Evolutionary conservation across 108 stramenopile genomes (phyloP), one percentile per base, ranked within the genome.

Genomic region (Cyclotella cryptica): DNA sequence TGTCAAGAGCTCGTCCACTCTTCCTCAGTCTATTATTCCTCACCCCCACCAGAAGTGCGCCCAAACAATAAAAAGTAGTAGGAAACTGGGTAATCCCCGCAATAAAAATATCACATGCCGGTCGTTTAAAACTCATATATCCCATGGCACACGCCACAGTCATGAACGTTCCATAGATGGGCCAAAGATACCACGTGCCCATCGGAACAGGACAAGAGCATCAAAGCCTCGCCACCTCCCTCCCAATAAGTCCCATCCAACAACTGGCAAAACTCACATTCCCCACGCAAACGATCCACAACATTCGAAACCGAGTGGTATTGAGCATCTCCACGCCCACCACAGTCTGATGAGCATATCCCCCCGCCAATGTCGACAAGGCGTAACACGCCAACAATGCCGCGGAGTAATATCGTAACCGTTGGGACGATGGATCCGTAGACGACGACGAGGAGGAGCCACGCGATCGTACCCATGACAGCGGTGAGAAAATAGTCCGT

Each of bases 31-130:
- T n/a, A 6, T 19, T 19, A 19, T 19, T 19, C 19, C 52, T 53
- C 18, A 19, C 52, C n/a, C 69, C 35, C 52, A 53, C 19, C 7
- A 53, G 15, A 7, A 84, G 45, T 12, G 72, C 78, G 28, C 24
- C 30, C 24, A 81, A 21, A 55, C 80, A 76, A 59, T 94, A 97
- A 53, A 86, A 72, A 0, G 93, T 97, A 17, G 90, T 69, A 0
- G 88, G 86, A 43, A 84, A 78, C 66, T 97, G 96, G 14, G 92
- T 92, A 15, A 81, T 86, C 0, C 93, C 96, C 1, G 93, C 92
- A 66, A 97, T 84, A 75, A 97, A 97, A 49, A 94, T 97, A 66
- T 97, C 96, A 69, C 93, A 95, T 11, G 94, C 96, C 5, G 96
- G 96, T 28, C 94, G 89, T 70, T 94, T 87, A 68, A 84, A 94